Percentiles rank a stretch among this genome's conserved stretches.
Conservation (phyloP, 352 stramenopile species). For the Pythium rhizo-oryzae region DNA sequence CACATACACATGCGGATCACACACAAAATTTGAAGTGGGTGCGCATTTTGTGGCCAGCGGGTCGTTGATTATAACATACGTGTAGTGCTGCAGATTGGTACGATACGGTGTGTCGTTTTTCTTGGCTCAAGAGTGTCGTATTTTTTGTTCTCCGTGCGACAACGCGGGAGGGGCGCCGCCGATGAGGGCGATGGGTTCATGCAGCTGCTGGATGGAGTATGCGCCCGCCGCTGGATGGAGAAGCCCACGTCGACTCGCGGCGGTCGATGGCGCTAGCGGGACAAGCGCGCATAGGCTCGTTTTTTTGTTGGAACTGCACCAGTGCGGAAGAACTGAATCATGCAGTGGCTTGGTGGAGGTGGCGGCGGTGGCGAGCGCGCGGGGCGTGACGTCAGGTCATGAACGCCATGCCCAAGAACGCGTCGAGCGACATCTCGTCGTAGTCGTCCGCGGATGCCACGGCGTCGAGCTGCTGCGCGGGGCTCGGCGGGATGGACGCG, state of each 20-base stretch:
- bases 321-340: no score
- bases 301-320: background rate
- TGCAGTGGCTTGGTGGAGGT: background rate
- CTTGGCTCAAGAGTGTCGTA: background rate
- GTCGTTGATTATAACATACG: background rate
- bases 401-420: constrained; percentile 13
- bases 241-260: background rate
- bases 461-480: background rate
- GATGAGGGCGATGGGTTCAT: no score
- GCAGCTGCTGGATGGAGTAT: no score
- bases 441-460: constrained; percentile 2
- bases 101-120: background rate
- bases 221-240: background rate
- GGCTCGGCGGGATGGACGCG: constrained; percentile 1
- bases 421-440: constrained; percentile 20
- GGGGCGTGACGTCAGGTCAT: constrained; percentile 13
- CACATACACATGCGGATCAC: background rate
- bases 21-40: background rate
- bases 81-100: background rate
- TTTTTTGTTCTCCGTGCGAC: constrained; percentile 1
- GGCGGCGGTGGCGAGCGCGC: background rate
- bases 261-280: no score
- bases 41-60: background rate
- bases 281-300: background rate
- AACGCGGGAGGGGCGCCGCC: background rate